Conservation (phyloP, 768 basidiomycete genomes). For the Suillus sp. region DNA sequence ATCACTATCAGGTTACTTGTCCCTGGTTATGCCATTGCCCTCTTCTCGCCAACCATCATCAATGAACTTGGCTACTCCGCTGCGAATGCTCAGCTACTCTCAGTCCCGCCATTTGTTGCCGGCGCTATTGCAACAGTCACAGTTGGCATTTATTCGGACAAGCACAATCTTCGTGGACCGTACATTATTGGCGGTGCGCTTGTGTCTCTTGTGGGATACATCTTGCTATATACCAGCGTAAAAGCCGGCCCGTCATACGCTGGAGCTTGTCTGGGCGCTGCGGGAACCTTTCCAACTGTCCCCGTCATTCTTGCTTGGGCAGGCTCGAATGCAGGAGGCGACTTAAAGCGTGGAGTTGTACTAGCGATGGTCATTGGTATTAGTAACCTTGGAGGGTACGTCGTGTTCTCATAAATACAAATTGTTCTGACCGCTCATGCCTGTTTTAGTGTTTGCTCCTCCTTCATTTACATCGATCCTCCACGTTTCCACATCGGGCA, state of each 20-base stretch:
- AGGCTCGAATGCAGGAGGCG: slow-evolving; percentile 56
- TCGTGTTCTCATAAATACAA: slow-evolving; percentile 35
- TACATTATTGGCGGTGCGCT: slow-evolving; percentile 46
- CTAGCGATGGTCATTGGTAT: slow-evolving; percentile 56
- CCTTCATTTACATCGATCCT: slow-evolving; percentile 42
- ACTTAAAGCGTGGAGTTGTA: slow-evolving; percentile 51
- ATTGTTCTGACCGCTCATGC: neutral
- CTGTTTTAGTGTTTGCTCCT: slow-evolving; percentile 40
- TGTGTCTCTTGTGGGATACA: slow-evolving; percentile 54
- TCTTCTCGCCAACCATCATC: slow-evolving; percentile 55
- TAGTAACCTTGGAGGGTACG: slow-evolving; percentile 56
- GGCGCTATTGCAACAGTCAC: slow-evolving; percentile 47
- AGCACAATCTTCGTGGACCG: slow-evolving; percentile 46
- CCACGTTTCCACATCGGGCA: slow-evolving; percentile 42
- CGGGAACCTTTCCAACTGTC: slow-evolving; percentile 56
- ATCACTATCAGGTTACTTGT: slow-evolving; percentile 40
- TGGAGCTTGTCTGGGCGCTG: slow-evolving; percentile 52
- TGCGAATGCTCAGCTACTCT: slow-evolving; percentile 49
- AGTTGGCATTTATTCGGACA: slow-evolving; percentile 46
- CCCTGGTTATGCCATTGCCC: slow-evolving; percentile 49
- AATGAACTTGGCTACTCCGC: slow-evolving; percentile 52
- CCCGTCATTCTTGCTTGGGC: slow-evolving; percentile 55
- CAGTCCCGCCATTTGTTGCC: slow-evolving; percentile 50
- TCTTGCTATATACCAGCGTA: slow-evolving; percentile 45
- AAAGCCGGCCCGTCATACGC: slow-evolving; percentile 37